Percentiles rank a stretch among this genome's conserved stretches.
phyloP scores from a whole-genome alignment of 305 asterid genomes.

The Petunia hybrid region DNA sequence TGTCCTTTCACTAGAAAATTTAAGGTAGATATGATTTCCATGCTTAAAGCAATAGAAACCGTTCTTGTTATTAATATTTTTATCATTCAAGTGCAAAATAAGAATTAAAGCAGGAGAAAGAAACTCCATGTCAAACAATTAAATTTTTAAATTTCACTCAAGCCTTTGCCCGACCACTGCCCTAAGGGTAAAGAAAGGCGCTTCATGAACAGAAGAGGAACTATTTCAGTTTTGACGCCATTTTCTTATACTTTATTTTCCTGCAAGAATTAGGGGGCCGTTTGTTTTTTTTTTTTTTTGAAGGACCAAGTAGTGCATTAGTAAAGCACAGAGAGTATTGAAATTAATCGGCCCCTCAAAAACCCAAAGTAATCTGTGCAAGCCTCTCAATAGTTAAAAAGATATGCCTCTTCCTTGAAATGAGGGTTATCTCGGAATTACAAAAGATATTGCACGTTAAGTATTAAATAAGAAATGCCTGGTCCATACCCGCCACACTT shows the following conservation, averaged over 20 bases:
- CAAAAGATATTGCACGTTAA: slow-evolving; percentile 6
- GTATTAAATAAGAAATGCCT: neutral
- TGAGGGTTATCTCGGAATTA: neutral
- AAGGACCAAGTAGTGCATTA: slow-evolving; percentile 4
- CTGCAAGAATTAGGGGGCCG: neutral
- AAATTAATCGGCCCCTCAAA: neutral
- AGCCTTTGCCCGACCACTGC: neutral
- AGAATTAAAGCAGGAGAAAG: slow-evolving; percentile 2
- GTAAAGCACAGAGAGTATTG: neutral
- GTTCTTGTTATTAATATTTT: slow-evolving; percentile 13
- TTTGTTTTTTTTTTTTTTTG: neutral
- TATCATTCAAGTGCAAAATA: neutral
- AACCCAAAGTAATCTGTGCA: neutral
- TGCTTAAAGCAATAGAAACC: neutral
- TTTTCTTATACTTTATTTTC: neutral
- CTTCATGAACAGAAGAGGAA: neutral
- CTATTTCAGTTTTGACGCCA: neutral
- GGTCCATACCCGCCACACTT: slow-evolving; percentile 1
- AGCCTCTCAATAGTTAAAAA: neutral
- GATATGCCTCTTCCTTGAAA: slow-evolving; percentile 22
- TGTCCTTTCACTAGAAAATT: neutral
- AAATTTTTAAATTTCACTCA: slow-evolving; percentile 15
- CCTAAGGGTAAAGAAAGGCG: neutral
- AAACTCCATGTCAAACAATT: neutral
- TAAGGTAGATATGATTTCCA: slow-evolving; percentile 20